Evolutionary conservation across 148 eudicot species (phyloP).

Genomic region (Salicornia ramosissima): DNA sequence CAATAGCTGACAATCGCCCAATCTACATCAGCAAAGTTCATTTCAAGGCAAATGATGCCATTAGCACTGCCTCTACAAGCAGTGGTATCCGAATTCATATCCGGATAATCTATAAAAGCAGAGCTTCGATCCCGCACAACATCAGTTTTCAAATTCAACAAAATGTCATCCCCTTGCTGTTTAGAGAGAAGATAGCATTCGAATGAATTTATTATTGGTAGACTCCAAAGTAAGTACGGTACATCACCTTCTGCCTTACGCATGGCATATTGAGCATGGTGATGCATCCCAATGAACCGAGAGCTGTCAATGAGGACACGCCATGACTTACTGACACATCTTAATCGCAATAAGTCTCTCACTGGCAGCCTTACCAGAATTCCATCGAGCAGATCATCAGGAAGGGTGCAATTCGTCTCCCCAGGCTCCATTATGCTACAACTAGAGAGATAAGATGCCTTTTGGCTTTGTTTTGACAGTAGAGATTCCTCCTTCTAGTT

Average conservation of each 20-base stretch:
- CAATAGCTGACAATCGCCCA: background rate
- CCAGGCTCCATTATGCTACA: background rate
- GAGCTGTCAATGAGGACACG: background rate
- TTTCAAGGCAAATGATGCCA: background rate
- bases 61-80: background rate
- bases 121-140: background rate
- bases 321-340: conserved; percentile 14
- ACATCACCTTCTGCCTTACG: background rate
- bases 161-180: conserved; percentile 1
- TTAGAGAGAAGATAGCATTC: conserved; percentile 1
- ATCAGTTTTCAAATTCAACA: background rate
- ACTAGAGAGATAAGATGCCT: too few species aligned
- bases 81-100: background rate
- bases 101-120: background rate
- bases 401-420: background rate
- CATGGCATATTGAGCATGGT: background rate
- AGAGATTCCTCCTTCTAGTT: too few species aligned
- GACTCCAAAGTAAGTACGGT: background rate
- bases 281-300: conserved; percentile 5
- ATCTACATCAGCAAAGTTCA: background rate
- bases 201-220: background rate
- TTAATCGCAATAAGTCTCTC: background rate
- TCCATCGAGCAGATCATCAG: background rate
- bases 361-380: background rate
- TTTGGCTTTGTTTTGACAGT: too few species aligned